Conservation (phyloP, 345 rosid genomes). For the Salix brachista region DNA sequence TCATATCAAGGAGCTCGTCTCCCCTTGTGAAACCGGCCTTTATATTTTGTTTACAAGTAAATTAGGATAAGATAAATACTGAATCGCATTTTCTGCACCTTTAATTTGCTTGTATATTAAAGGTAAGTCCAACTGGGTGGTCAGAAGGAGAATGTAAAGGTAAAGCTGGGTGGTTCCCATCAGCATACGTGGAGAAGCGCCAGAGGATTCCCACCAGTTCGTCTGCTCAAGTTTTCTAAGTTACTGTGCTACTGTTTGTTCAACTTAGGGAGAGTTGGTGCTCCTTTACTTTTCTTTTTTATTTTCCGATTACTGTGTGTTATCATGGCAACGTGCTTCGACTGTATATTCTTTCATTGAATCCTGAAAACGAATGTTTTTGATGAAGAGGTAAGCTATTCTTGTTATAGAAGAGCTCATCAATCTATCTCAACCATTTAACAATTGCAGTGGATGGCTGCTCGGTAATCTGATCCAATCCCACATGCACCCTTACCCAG, state of each 20-base stretch:
- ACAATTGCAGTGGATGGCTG: too few species aligned
- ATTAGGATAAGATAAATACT: neutral
- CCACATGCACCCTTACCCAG: too few species aligned
- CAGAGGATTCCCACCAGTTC: constrained; percentile 61
- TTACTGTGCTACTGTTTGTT: neutral
- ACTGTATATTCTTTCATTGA: constrained; percentile 17
- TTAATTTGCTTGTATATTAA: constrained; percentile 8
- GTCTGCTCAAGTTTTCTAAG: constrained; percentile 42
- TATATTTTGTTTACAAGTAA: neutral
- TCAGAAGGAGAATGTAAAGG: constrained; percentile 97
- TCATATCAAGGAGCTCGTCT: neutral
- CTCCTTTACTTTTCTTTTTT: neutral
- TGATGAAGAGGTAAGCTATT: neutral
- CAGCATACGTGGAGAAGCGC: constrained; percentile 78
- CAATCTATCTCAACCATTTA: neutral
- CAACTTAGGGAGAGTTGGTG: neutral
- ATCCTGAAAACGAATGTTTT: neutral
- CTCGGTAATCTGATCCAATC: too few species aligned
- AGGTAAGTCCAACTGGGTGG: constrained; percentile 89
- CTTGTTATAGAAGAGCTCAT: neutral
- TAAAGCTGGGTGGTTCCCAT: constrained; percentile 93
- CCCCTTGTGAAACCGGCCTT: neutral
- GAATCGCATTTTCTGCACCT: neutral
- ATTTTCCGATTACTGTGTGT: neutral
- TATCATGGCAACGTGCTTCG: neutral